Base-by-base conservation (phyloP, 495 filamentous ascomycete genomes). In the Diplogelasinospora grovesii region DNA sequence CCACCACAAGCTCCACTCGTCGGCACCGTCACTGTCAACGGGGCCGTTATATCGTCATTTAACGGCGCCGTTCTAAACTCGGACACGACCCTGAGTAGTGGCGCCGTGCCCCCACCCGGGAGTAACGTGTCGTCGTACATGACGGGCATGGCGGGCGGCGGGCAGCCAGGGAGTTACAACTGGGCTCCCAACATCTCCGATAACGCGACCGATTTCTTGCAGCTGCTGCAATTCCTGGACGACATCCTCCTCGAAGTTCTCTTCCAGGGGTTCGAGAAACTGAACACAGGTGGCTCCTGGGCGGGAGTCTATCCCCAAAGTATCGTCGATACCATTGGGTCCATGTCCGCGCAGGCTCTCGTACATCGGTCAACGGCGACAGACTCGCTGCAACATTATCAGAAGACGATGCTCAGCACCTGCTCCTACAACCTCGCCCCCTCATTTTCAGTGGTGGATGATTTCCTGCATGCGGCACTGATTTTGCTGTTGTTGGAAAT, bases 401-500 rank as follows among this genome's bases (percentile, higher is more conserved):
- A 30, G 8, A 56, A 62, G 38, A 33, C 36, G 4, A 26, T 54
- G 7, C 39, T 51, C 20, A 34, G 23, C 10, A 11, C 23, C 10
- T 68, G 65, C 54, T 33, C 30, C 3, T 60, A 60, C 54, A 50
- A 53, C 21, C 36, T 53, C 9, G 23, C 38, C 8, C 31, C 29
- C 8, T 24, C 13, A 14, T n/a, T n/a, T n/a, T n/a, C n/a, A n/a
- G 35, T 22, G 34, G 57, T 63, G 28, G 52, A 63, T 45, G 44
- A 39, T 16, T 66, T 57, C 48, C 46, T 63, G 5, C 14, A 39
- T 11, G 48, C 52, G n/a, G 48, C 46, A 9, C 45, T 53, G 15
- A 47, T 28, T n/a, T 45, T 65, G 14, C 49, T 77, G 25, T 52
- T 75, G 8, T 75, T 78, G 11, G 77, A 75, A 49, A 79, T 71